Conservation (phyloP, 108 stramenopile genomes). For the Cyclotella sp. region DNA sequence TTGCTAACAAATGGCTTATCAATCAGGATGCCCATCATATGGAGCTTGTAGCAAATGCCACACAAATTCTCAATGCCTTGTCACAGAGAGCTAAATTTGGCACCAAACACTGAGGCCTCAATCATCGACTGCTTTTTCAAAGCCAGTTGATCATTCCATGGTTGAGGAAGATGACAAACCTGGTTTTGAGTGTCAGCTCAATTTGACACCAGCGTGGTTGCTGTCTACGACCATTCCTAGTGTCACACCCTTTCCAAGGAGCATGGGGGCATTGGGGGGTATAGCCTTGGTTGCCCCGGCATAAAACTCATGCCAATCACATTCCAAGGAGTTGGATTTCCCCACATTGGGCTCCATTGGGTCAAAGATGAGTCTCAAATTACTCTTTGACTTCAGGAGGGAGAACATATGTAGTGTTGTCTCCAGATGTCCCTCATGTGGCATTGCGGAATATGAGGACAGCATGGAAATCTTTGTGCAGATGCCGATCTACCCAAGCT, state of each 20-base stretch:
- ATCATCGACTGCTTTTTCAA: conserved; percentile 36
- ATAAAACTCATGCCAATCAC: conserved; percentile 12
- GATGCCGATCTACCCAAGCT: conserved; percentile 59
- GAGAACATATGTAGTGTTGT: conserved; percentile 43
- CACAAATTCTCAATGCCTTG: too few relatives aligned
- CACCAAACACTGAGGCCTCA: conserved; percentile 31
- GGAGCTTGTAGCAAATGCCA: conserved; percentile 27
- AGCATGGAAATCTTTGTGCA: conserved; percentile 49
- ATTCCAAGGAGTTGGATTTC: neutral
- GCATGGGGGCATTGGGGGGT: conserved; percentile 23
- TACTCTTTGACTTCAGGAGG: conserved; percentile 26
- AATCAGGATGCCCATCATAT: conserved; percentile 53
- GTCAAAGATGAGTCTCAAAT: conserved; percentile 48
- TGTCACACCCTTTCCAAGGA: conserved; percentile 16
- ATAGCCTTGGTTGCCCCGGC: conserved; percentile 9
- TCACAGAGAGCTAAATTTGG: neutral
- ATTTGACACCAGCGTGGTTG: too few relatives aligned
- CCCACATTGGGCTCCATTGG: conserved; percentile 23
- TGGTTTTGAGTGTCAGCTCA: too few relatives aligned
- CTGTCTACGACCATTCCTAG: neutral
- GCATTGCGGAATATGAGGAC: conserved; percentile 41
- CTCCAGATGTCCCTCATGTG: conserved; percentile 55
- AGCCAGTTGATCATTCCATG: conserved; percentile 34
- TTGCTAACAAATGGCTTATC: too few relatives aligned
- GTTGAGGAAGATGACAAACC: neutral